phyloP scores from a whole-genome alignment of 345 rosid species.

The Heritiera littoralis region DNA sequence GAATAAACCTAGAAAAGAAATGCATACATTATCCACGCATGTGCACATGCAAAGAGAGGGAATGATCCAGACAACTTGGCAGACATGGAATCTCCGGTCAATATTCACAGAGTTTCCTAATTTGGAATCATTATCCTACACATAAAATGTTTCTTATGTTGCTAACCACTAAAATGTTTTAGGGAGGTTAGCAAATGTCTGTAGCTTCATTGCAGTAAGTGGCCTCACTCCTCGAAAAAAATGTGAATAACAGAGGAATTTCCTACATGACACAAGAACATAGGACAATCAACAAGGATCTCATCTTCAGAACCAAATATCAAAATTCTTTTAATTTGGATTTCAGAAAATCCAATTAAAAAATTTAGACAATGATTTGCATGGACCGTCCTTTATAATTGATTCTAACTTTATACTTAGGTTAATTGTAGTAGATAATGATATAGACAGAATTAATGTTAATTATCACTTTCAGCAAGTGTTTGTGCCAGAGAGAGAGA shows the following conservation, averaged over 20 bases:
- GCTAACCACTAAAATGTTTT: background rate
- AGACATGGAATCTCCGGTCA: background rate
- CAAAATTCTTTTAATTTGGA: background rate
- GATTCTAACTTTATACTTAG: background rate
- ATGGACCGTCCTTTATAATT: background rate
- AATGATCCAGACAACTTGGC: background rate
- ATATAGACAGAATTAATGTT: background rate
- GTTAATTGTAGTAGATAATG: background rate
- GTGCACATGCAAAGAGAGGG: background rate
- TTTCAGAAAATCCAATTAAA: background rate
- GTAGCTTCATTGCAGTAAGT: background rate
- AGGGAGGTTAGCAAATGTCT: background rate
- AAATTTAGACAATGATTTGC: background rate
- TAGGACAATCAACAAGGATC: background rate
- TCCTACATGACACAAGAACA: background rate
- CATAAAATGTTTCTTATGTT: background rate
- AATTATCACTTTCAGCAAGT: background rate
- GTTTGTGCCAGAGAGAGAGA: background rate
- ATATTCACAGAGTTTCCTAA: background rate
- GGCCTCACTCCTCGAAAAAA: background rate
- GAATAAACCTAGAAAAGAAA: background rate
- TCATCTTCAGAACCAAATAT: background rate
- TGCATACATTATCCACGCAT: background rate
- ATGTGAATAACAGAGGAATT: background rate
- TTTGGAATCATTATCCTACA: background rate